Conservation (phyloP, 768 basidiomycete genomes). For the Lentinula raphanica region DNA sequence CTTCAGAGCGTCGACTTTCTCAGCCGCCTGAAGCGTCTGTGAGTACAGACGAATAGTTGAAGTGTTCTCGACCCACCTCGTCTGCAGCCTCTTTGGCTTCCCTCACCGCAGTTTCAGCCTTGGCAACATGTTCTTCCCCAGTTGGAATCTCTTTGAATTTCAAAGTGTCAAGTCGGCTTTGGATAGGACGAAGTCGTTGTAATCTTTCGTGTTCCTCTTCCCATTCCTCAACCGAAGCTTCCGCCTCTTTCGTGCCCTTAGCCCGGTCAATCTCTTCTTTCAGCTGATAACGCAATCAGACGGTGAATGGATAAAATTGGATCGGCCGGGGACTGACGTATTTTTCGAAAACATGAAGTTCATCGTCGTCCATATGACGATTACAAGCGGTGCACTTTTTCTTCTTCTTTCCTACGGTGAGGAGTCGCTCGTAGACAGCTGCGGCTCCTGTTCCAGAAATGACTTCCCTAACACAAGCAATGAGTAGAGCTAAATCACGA, state of each 20-base stretch:
- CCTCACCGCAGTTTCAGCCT: slow-evolving; percentile 55
- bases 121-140: slow-evolving; percentile 56
- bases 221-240: slow-evolving; percentile 51
- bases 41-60: not conserved
- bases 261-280: slow-evolving; percentile 54
- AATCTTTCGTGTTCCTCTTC: slow-evolving; percentile 48
- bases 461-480: slow-evolving; percentile 1
- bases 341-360: slow-evolving; percentile 58
- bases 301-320: slow-evolving; percentile 1
- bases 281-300: slow-evolving; percentile 38
- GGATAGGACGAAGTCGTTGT: slow-evolving; percentile 54
- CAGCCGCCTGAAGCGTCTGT: slow-evolving; percentile 36
- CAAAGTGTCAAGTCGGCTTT: slow-evolving; percentile 50
- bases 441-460: slow-evolving; percentile 21
- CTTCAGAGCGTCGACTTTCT: slow-evolving; percentile 47
- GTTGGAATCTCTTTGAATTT: slow-evolving; percentile 58
- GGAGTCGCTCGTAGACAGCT: slow-evolving; percentile 47
- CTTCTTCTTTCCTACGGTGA: slow-evolving; percentile 54
- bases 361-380: slow-evolving; percentile 52
- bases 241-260: slow-evolving; percentile 40
- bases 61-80: not conserved
- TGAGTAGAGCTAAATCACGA: not conserved
- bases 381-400: slow-evolving; percentile 76
- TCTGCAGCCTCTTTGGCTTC: not conserved
- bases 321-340: slow-evolving; percentile 46